A percentile compares a stretch with the other conserved stretches of the same genome.
phyloP scores from a whole-genome alignment of 805 yeast species.

The Teunomyces cretensis region DNA sequence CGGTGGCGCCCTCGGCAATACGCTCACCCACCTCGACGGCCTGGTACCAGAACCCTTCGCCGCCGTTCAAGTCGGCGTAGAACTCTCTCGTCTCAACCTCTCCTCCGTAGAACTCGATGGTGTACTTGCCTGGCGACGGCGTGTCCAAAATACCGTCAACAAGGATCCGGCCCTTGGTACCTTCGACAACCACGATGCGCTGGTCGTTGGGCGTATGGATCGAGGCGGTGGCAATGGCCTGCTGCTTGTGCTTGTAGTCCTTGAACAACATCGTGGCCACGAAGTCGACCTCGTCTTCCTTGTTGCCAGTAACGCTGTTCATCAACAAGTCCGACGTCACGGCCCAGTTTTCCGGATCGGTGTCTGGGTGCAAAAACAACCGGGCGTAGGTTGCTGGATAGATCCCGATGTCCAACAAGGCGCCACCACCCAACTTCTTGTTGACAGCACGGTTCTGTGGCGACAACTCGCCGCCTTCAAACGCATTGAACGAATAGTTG shows the following conservation, averaged over 20 bases:
- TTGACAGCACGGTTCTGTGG: conserved; percentile 43
- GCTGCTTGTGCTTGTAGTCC: conserved; percentile 43
- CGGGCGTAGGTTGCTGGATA: conserved; percentile 50
- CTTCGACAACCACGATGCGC: conserved; percentile 9
- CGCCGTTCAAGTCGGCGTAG: conserved; percentile 32
- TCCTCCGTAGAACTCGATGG: conserved; percentile 22
- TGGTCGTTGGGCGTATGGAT: conserved; percentile 10
- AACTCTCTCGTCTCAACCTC: conserved; percentile 6
- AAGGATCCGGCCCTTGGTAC: conserved; percentile 10
- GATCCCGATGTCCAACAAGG: conserved; percentile 55
- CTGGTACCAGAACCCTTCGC: conserved; percentile 54
- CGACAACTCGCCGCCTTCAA: conserved; percentile 18
- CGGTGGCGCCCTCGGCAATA: conserved; percentile 36
- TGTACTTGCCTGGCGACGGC: conserved; percentile 13
- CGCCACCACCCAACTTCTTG: conserved; percentile 51
- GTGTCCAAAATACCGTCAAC: conserved; percentile 12
- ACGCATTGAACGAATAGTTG: conserved; percentile 41
- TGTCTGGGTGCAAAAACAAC: conserved; percentile 31
- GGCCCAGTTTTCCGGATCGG: conserved; percentile 12
- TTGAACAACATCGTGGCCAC: conserved; percentile 35
- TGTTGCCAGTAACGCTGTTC: conserved; percentile 30
- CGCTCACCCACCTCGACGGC: conserved; percentile 54
- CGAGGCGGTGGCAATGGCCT: conserved; percentile 30
- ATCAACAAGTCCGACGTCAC: conserved; percentile 28
- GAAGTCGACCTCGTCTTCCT: conserved; percentile 42